phyloP scores from a whole-genome alignment of 2,329 filamentous ascomycete species.

The Aureobasidium sp. region DNA sequence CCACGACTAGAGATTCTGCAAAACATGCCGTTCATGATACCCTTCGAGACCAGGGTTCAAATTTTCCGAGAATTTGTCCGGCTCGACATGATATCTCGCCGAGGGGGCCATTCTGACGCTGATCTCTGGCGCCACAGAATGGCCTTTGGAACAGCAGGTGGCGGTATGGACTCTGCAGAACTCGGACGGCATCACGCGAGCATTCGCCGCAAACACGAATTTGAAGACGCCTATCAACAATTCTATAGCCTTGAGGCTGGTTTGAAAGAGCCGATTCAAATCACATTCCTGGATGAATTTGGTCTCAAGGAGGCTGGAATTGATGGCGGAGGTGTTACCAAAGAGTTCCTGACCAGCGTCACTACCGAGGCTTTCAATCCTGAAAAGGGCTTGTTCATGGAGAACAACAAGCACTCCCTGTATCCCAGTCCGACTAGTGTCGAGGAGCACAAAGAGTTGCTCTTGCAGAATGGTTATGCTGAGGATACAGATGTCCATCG shows the following conservation, averaged over 20 bases:
- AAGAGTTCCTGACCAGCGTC: conserved; percentile 88
- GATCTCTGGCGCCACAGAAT: conserved; percentile 62
- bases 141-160: conserved; percentile 21
- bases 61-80: conserved; percentile 92
- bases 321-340: conserved; percentile 93
- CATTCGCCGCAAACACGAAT: conserved; percentile 71
- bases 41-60: conserved; percentile 82
- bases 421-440: conserved; percentile 70
- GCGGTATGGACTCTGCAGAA: conserved; percentile 27
- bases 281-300: conserved; percentile 91
- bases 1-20: conserved; percentile 85
- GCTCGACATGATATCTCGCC: conserved; percentile 65
- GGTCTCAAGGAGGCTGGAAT: conserved; percentile 84
- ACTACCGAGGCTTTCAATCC: conserved; percentile 75
- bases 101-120: conserved; percentile 62
- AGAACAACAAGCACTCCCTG: conserved; percentile 77
- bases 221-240: conserved; percentile 75
- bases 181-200: conserved; percentile 61
- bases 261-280: conserved; percentile 91
- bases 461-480: conserved; percentile 37
- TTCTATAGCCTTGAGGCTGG: conserved; percentile 77
- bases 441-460: conserved; percentile 4
- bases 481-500: conserved; percentile 53
- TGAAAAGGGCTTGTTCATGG: conserved; percentile 56
- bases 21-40: conserved; percentile 96